Percentiles rank a stretch among this genome's conserved stretches.
These are phyloP conservation scores for Prototheca wickerhamii DNA, from an alignment of 163 green algal species.

Conservation along the genomic window DNA sequence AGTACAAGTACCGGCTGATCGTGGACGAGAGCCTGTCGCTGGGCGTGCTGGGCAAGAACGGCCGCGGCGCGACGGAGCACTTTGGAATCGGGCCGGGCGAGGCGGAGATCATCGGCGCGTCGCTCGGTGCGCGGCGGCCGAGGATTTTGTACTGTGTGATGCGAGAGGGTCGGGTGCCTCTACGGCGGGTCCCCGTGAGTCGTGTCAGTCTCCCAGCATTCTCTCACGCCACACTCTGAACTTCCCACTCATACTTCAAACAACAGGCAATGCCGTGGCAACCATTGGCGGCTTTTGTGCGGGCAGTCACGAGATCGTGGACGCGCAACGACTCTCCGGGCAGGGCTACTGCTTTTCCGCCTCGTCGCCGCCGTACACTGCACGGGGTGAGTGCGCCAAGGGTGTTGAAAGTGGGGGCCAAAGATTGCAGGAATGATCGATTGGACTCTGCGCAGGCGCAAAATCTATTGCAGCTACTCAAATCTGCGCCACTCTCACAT, in stretches of 20 bases:
- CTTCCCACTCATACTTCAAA: no score
- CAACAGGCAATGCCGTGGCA: constrained; percentile 76
- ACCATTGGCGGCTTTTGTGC: constrained; percentile 89
- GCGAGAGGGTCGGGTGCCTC: background rate
- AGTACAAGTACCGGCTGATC: constrained; percentile 77
- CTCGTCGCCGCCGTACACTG: constrained; percentile 80
- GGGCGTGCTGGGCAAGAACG: constrained; percentile 77
- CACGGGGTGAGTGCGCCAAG: constrained; percentile 6
- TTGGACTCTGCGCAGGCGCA: no score
- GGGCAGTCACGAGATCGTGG: constrained; percentile 70
- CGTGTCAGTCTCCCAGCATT: no score
- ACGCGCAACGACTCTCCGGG: constrained; percentile 84
- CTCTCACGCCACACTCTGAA: no score
- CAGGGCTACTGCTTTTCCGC: constrained; percentile 95
- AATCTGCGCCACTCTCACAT: background rate
- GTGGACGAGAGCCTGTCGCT: constrained; percentile 89
- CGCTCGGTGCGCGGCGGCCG: constrained; percentile 21
- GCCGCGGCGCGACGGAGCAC: constrained; percentile 82
- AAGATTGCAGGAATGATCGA: constrained; percentile 6
- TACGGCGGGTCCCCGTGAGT: no score
- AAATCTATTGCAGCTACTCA: background rate
- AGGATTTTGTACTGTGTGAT: background rate
- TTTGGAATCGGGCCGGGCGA: constrained; percentile 53
- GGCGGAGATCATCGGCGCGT: constrained; percentile 49
- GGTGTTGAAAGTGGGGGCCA: constrained; percentile 6